A percentile compares a stretch with the other conserved stretches of the same genome.
These are phyloP conservation scores for Rhizopogon sp. DNA, from an alignment of 768 basidiomycete genomes.

Conservation along the genomic window DNA sequence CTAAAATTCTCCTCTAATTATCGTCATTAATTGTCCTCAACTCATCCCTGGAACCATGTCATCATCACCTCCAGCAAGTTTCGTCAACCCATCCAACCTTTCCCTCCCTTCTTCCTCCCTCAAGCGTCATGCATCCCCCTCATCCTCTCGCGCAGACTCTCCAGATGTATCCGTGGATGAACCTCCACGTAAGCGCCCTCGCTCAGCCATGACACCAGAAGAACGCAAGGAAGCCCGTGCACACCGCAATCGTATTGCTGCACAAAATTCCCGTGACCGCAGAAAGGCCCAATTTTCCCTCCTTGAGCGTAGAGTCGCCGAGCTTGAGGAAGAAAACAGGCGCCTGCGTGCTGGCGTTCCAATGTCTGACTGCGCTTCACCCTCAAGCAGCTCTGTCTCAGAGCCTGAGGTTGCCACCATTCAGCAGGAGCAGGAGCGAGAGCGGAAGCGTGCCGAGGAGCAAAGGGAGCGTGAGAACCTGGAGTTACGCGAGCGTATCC, in stretches of 20 bases:
- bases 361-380: constrained; percentile 18
- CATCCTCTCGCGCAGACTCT: constrained; percentile 12
- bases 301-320: constrained; percentile 62
- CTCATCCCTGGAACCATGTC: constrained; percentile 14
- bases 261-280: constrained; percentile 88
- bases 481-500: constrained; percentile 71
- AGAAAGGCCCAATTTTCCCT: constrained; percentile 77
- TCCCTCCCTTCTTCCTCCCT: constrained; percentile 32
- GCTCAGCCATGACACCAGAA: constrained; percentile 58
- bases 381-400: constrained; percentile 9
- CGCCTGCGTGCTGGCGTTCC: constrained; percentile 55
- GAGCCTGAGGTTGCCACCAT: constrained; percentile 19
- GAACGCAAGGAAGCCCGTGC: constrained; percentile 86
- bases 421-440: constrained; percentile 23
- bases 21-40: constrained; percentile 13
- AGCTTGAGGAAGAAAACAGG: constrained; percentile 83
- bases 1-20: constrained; percentile 10
- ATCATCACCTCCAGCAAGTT: constrained; percentile 16
- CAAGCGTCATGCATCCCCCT: constrained; percentile 24
- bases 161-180: constrained; percentile 21
- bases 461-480: constrained; percentile 61
- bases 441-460: constrained; percentile 32
- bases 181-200: constrained; percentile 71
- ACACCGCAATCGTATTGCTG: constrained; percentile 89
- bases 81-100: constrained; percentile 34